Evolutionary conservation across 768 basidiomycete genomes (phyloP), one percentile per base, ranked within the genome.

Genomic region (Zangia roseola): DNA sequence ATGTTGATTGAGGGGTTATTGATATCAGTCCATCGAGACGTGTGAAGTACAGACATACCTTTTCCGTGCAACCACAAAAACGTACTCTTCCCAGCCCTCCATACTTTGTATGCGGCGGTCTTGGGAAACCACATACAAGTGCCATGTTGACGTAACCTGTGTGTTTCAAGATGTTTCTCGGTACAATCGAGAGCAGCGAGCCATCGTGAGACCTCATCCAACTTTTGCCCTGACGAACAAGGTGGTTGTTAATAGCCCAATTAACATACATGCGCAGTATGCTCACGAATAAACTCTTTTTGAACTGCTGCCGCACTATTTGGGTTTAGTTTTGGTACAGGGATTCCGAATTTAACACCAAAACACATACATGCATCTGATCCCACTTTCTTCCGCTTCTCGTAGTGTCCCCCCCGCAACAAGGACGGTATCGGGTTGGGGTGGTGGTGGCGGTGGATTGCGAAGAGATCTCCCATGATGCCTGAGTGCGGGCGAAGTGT

Each of bases 61-160:
- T 43, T 43, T 5, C 48, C 48, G 9, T 39, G 26, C 42, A 49
- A 19, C 48, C 48, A 49, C 35, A 49, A 24, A 38, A 49, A 42
- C 23, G 10, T 35, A 10, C 14, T 23, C n/a, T 21, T 20, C 16
- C 14, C 28, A 6, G 14, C 10, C 35, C 28, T 30, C 48, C 48
- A 49, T 1, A 14, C 21, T 43, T 43, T n/a, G 25, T 21, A 49
- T 17, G n/a, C 21, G 3, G 17, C 35, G 6, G 33, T 43, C 6
- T 14, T 21, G n/a, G 16, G 28, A 30, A 49, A n/a, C 48, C 42
- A 49, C 16, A 9, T 49, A 24, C 48, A 31, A 0, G 48, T 49
- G 16, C 36, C 42, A 8, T 43, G 34, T 19, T 49, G 48, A 33
- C 48, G 36, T n/a, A 38, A 17, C 25, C n/a, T 37, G 24, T 16